Percentiles rank a stretch among this genome's conserved stretches.
Evolutionary conservation across 208 protist genomes (phyloP).

Genomic region (Acanthamoeba royreba): DNA sequence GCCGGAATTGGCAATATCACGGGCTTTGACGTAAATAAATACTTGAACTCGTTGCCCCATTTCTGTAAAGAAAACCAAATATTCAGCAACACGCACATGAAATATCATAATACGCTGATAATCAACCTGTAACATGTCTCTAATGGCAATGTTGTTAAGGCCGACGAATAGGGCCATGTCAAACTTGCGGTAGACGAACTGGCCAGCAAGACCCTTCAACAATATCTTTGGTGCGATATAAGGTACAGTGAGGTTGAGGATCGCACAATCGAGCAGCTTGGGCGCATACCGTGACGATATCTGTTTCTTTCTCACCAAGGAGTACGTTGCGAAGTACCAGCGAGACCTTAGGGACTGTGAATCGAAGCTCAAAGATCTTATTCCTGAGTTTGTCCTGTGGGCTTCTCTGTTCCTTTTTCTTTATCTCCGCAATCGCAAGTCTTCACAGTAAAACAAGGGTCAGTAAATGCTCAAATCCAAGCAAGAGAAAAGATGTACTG

Average conservation of each 20-base stretch:
- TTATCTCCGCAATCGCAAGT: neutral
- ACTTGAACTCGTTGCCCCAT: constrained; percentile 4
- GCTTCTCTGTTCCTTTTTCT: neutral
- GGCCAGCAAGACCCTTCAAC: neutral
- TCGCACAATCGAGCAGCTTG: neutral
- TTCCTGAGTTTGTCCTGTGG: constrained; percentile 22
- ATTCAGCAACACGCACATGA: neutral
- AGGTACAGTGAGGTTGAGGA: no score
- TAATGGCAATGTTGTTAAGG: neutral
- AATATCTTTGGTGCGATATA: no score
- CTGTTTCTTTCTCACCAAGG: neutral
- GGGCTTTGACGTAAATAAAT: neutral
- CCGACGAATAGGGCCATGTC: constrained; percentile 27
- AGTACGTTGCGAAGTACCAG: neutral
- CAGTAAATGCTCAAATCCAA: neutral
- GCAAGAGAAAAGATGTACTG: neutral
- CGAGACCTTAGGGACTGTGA: constrained; percentile 18
- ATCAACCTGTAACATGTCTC: constrained; percentile 9
- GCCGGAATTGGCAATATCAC: neutral
- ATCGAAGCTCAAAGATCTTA: constrained; percentile 24
- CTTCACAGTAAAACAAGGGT: neutral
- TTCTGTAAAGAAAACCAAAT: no score
- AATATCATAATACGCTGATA: neutral
- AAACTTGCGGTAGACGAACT: constrained; percentile 48
- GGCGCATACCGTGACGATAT: constrained; percentile 29